Evolutionary conservation across 129 eudicot species (phyloP).

Genomic region (Helianthus tuberosus): DNA sequence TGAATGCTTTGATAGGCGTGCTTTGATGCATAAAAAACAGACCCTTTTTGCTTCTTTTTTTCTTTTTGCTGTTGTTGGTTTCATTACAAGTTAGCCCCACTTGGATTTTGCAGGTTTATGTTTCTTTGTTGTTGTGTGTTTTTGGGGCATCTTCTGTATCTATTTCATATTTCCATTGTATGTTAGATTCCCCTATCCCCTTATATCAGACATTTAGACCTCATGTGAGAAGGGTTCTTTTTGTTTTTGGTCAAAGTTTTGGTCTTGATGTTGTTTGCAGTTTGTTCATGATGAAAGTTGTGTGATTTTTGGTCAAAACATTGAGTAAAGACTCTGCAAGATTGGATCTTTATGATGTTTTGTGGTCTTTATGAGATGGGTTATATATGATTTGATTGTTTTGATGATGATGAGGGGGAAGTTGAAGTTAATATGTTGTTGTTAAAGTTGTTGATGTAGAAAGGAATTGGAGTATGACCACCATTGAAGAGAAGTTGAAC

Average conservation of each 20-base stretch:
- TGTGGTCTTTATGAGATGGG: slow-evolving; percentile 31
- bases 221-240: slow-evolving; percentile 17
- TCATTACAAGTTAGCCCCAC: slow-evolving; percentile 65
- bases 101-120: slow-evolving; percentile 72
- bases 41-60: slow-evolving; percentile 28
- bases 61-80: slow-evolving; percentile 43
- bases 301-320: slow-evolving; percentile 7
- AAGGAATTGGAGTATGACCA: slow-evolving; percentile 42
- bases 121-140: slow-evolving; percentile 76
- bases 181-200: slow-evolving; percentile 34
- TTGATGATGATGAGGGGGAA: slow-evolving; percentile 14
- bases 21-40: slow-evolving; percentile 57
- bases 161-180: slow-evolving; percentile 40
- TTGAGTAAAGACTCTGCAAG: slow-evolving; percentile 24
- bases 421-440: slow-evolving; percentile 4
- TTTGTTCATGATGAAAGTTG: background rate
- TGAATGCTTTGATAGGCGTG: slow-evolving; percentile 96
- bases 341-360: slow-evolving; percentile 20
- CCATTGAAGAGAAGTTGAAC: slow-evolving; percentile 74
- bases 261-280: slow-evolving; percentile 22
- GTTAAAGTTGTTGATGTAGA: slow-evolving; percentile 28
- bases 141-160: slow-evolving; percentile 55
- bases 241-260: too few species aligned
- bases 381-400: background rate
- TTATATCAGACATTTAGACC: background rate